Evolutionary conservation across 176 grass and related monocot species (phyloP), one percentile per base, ranked within the genome.

Genomic region (Tuctoria greenei): DNA sequence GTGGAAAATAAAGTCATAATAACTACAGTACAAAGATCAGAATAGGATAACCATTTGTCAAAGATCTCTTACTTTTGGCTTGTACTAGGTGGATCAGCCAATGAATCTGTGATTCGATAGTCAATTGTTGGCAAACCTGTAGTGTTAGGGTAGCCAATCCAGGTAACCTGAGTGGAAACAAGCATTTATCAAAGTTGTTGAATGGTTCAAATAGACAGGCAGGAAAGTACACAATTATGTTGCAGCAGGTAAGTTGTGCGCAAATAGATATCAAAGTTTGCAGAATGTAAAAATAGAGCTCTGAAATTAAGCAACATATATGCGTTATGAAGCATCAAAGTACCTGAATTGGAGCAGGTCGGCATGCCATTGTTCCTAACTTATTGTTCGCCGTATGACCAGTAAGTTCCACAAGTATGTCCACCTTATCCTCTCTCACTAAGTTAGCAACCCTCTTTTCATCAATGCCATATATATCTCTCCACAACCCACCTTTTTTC

Each of bases 101-200:
- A 86, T 62, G 83, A 78, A 50, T 99, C 95, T 71, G 95, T 90
- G 58, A 99, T 95, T 83, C 95, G 64, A 68, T 99, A 99, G 60
- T 99, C 95, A 88, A 99, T 88, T 80, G 92, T 83, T 79, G 95
- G 95, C 79, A 95, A 83, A 86, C 95, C 95, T 83, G 95, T 99
- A 50, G 95, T 99, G 79, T 99, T 99, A 82, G 95, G 95, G 80
- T 99, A 99, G 56, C 95, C 95, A 80, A 99, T 99, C 95, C 95
- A 99, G 23, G 95, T 92, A 76, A 92, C 95, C 95, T 99, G 74
- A 40, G 66, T 18, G 61, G 12, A 28, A 20, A 88, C 17, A 86
- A 2, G 79, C 12, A 35, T 64, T 24, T 39, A 64, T 55, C 43
- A 62, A 62, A 54, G 35, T n/a, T n/a, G 24, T 64, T 64, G 45